Base-by-base conservation (phyloP, 1,284 basidiomycete genomes). In the Puccinia sorghi region DNA sequence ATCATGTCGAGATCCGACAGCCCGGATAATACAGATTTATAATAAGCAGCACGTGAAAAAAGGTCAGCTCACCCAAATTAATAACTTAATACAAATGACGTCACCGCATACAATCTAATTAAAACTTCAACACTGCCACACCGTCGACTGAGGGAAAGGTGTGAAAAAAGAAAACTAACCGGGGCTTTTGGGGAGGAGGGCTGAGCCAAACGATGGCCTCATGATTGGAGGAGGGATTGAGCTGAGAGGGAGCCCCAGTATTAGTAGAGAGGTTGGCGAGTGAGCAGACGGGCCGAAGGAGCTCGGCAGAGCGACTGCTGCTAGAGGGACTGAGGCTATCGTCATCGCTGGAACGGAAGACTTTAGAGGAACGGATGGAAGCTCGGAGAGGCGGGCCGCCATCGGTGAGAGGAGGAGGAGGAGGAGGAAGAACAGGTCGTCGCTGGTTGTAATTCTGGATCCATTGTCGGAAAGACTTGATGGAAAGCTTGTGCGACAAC, bases 381-480 rank as follows among this genome's bases (percentile, higher is more conserved):
- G 13, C 8, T 13, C 22, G 61, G 39, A 6, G 27, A 37, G 11
- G 56, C 27, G 25, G 56, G 56, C 27, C n/a, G n/a, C n/a, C n/a
- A n/a, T n/a, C 25, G 27, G 12, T 25, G 11, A 22, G 5, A 6
- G 39, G 13, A 32, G 25, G 39, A 32, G 39, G 59, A 22, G 20
- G 41, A 66, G 46, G 63, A 2, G 6, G 17, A 8, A 6, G 20
- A 39, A 15, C 1, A 4, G 63, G 63, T 6, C 67, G 67, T 8
- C 70, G 72, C n/a, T n/a, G n/a, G n/a, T n/a, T n/a, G n/a, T n/a
- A n/a, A 22, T 73, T 57, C 13, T 73, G 72, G 22, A 64, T 32
- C 72, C 72, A 74, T 32, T 74, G 54, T 1, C 72, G 56, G 32
- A 74, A 50, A 8, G 72, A 74, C 39, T 64, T 74, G 48, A 74